phyloP scores from a whole-genome alignment of 345 rosid genomes.

The Rhodamnia rubescens region DNA sequence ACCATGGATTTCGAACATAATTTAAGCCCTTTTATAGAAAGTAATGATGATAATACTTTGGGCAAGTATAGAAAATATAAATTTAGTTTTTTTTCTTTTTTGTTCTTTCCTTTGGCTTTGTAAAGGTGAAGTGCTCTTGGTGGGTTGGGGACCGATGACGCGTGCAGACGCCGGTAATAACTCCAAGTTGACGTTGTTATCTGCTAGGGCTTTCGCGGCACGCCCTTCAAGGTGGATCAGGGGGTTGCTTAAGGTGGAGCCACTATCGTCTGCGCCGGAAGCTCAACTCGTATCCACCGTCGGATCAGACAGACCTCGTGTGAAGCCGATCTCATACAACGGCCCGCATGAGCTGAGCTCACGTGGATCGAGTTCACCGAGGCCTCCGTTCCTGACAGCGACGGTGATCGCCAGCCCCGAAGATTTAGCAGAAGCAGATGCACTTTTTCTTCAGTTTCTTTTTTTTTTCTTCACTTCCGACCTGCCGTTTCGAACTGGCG shows the following conservation, averaged over 20 bases:
- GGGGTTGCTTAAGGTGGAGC: not conserved
- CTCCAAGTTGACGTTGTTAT: not conserved
- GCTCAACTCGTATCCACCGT: not conserved
- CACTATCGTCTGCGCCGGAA: not conserved
- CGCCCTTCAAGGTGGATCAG: not conserved
- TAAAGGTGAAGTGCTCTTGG: not conserved
- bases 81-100: not conserved
- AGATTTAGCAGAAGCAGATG: not conserved
- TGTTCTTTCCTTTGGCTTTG: not conserved
- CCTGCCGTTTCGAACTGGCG: not conserved
- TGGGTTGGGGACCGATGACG: not conserved
- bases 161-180: not conserved
- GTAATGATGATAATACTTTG: not conserved
- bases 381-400: not conserved
- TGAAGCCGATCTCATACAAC: not conserved
- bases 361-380: not conserved
- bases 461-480: too few relatives aligned
- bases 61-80: not conserved
- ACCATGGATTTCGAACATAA: fast-evolving
- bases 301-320: not conserved
- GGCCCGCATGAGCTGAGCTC: not conserved
- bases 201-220: not conserved
- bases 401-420: not conserved
- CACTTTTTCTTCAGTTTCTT: not conserved
- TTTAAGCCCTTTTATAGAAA: not conserved